Conservation (phyloP, 306 rosid genomes). For the Cucurbita argyrosperma region DNA sequence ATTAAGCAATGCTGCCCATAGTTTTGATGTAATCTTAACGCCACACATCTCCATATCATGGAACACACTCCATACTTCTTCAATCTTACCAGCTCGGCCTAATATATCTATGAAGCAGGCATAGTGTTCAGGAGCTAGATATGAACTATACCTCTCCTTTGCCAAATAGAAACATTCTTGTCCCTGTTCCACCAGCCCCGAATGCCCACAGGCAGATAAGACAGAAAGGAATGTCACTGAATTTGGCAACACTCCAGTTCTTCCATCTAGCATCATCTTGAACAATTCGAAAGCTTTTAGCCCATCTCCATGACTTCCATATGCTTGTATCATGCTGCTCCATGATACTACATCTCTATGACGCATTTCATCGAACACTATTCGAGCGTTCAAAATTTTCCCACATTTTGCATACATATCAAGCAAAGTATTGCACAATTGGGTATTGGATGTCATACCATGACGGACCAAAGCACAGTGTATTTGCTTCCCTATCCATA, state of each 20-base stretch:
- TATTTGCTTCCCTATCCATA: slow-evolving; percentile 44
- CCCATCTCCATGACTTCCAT: slow-evolving; percentile 38
- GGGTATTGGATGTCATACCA: slow-evolving; percentile 30
- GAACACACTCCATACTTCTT: slow-evolving; percentile 32
- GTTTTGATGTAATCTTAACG: slow-evolving; percentile 20
- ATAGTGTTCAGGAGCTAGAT: slow-evolving; percentile 40
- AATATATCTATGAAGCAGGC: slow-evolving; percentile 44
- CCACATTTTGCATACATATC: slow-evolving; percentile 63
- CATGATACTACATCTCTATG: slow-evolving; percentile 39
- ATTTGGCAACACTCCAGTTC: slow-evolving; percentile 18
- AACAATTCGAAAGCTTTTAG: slow-evolving; percentile 27
- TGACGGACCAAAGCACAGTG: slow-evolving; percentile 42
- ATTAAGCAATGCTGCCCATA: slow-evolving; percentile 44
- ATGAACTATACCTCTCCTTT: slow-evolving; percentile 28
- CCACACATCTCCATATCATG: slow-evolving; percentile 21
- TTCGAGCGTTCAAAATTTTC: slow-evolving; percentile 17
- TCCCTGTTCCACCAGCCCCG: slow-evolving; percentile 50
- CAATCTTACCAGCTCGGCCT: slow-evolving; percentile 44
- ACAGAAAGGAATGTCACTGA: slow-evolving; percentile 36
- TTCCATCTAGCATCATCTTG: slow-evolving; percentile 15
- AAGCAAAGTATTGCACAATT: slow-evolving; percentile 33
- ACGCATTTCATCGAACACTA: slow-evolving; percentile 22
- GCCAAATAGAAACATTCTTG: slow-evolving; percentile 23
- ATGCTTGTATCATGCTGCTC: slow-evolving; percentile 49
- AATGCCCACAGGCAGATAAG: slow-evolving; percentile 23